Conservation (phyloP, 2,329 filamentous ascomycete genomes). For the Fusarium ambrosium region DNA sequence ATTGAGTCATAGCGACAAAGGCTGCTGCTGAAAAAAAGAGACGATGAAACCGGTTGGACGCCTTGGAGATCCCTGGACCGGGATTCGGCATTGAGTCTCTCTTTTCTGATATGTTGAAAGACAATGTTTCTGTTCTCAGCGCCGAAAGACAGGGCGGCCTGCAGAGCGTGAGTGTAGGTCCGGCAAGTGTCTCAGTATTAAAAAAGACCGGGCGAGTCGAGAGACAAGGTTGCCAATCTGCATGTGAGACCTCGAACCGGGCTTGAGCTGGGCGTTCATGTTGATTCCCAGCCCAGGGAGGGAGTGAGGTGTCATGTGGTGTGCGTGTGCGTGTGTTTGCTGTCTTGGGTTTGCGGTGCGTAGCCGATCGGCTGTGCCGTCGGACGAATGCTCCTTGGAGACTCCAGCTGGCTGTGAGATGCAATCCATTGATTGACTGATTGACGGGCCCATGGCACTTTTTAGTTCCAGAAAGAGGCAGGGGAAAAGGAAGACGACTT, state of each 20-base stretch:
- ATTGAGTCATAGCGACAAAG: background rate
- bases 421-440: background rate
- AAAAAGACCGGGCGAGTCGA: conserved; percentile 1
- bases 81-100: background rate
- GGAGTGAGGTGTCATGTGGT: conserved; percentile 5
- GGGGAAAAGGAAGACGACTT: conserved; percentile 11
- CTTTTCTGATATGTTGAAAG: background rate
- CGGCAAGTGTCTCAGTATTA: conserved; percentile 11
- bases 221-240: background rate
- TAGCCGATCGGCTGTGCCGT: conserved; percentile 32
- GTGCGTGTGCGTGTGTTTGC: conserved; percentile 13
- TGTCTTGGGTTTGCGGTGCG: conserved; percentile 29
- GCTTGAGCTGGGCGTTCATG: conserved; percentile 8
- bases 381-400: background rate
- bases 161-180: background rate
- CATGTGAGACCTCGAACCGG: conserved; percentile 11
- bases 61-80: conserved; percentile 3
- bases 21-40: background rate
- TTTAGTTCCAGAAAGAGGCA: conserved; percentile 1
- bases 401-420: conserved; percentile 4
- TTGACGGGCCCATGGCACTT: background rate
- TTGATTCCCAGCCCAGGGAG: background rate
- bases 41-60: background rate
- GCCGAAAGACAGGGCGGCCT: conserved; percentile 13
- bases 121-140: conserved; percentile 7